phyloP scores from a whole-genome alignment of 2,329 filamentous ascomycete species.

The Cladophialophora bantiana region DNA sequence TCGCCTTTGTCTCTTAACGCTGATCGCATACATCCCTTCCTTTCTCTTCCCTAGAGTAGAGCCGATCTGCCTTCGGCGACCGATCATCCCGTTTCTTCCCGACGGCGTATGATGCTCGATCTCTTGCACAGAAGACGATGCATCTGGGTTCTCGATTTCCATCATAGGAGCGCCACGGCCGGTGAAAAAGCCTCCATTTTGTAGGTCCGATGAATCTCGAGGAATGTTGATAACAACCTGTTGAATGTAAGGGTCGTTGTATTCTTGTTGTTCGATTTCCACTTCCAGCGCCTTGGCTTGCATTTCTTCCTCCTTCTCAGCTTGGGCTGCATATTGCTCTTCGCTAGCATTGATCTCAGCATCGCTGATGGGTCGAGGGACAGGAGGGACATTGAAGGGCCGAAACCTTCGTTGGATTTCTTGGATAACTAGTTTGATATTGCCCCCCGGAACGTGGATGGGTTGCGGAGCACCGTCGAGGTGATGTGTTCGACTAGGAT shows the following conservation, averaged over 20 bases:
- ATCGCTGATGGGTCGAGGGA: constrained; percentile 68
- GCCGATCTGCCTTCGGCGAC: constrained; percentile 45
- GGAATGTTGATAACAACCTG: constrained; percentile 58
- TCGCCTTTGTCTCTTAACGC: constrained; percentile 89
- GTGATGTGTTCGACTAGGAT: constrained; percentile 47
- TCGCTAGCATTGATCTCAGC: constrained; percentile 51
- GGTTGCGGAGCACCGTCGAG: constrained; percentile 58
- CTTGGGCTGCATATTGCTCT: constrained; percentile 45
- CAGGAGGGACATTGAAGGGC: constrained; percentile 85
- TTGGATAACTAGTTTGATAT: constrained; percentile 71
- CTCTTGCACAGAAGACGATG: constrained; percentile 14
- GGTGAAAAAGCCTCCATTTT: constrained; percentile 61
- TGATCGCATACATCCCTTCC: constrained; percentile 77
- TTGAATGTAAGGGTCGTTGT: constrained; percentile 38
- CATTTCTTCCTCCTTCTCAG: constrained; percentile 43
- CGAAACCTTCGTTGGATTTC: constrained; percentile 73
- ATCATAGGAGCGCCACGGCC: constrained; percentile 24
- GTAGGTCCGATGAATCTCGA: constrained; percentile 57
- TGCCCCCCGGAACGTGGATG: constrained; percentile 47
- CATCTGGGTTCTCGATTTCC: constrained; percentile 28
- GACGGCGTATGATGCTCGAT: constrained; percentile 15
- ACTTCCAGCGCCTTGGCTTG: constrained; percentile 42
- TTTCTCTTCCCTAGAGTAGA: constrained; percentile 44
- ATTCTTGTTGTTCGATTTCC: constrained; percentile 33
- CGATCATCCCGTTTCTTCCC: constrained; percentile 16